Conservation (phyloP, 768 basidiomycete genomes). For the Termitomyces sp. region DNA sequence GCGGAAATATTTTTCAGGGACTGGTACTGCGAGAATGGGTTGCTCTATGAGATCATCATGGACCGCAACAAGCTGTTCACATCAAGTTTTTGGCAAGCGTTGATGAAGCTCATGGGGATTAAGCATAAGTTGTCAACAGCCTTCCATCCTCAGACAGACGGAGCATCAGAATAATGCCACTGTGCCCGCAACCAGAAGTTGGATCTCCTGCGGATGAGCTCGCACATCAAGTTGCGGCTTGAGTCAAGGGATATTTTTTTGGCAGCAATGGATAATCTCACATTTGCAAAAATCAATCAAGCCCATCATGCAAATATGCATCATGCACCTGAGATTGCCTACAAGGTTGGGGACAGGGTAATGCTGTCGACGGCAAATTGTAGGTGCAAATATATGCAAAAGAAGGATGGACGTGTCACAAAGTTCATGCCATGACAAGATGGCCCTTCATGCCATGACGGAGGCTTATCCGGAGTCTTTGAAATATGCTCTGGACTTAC, state of each 20-base stretch:
- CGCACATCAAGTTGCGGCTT: neutral
- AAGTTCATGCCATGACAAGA: conserved; percentile 33
- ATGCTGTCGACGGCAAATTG: conserved; percentile 21
- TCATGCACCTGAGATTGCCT: neutral
- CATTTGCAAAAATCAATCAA: neutral
- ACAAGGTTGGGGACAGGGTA: conserved; percentile 16
- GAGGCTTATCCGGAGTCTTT: conserved; percentile 14
- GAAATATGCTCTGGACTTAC: conserved; percentile 15
- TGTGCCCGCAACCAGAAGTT: too few relatives aligned
- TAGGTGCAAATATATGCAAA: conserved; percentile 15
- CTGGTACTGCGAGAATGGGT: too few relatives aligned
- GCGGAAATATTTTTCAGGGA: too few relatives aligned
- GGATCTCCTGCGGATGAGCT: neutral
- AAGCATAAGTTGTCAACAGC: too few relatives aligned
- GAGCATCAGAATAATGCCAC: too few relatives aligned
- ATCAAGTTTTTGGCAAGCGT: too few relatives aligned
- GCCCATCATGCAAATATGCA: neutral
- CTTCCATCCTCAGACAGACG: too few relatives aligned
- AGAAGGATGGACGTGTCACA: conserved; percentile 10
- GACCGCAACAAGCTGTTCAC: too few relatives aligned
- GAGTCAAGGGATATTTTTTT: neutral
- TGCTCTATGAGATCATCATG: too few relatives aligned
- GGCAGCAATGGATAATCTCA: neutral
- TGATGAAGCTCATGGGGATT: too few relatives aligned
- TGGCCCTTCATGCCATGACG: conserved; percentile 16